Percentiles rank a stretch among this genome's conserved stretches.
These are phyloP conservation scores for Dactylellina parvicollis DNA, from an alignment of 2,329 filamentous ascomycete genomes.

Conservation along the genomic window DNA sequence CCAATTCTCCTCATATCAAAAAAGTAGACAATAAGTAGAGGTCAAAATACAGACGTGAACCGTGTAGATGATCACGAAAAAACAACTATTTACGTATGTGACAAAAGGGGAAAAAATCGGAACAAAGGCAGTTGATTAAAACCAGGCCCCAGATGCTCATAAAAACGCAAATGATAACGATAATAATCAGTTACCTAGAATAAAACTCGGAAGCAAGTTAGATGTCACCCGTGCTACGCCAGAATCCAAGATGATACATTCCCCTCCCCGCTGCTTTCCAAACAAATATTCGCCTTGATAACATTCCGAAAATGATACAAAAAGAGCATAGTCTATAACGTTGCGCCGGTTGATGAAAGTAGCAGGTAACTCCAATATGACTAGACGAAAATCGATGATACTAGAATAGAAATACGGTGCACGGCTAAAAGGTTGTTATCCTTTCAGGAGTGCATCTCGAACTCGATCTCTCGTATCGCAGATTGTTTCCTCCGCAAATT, in stretches of 20 bases:
- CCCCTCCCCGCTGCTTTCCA: neutral
- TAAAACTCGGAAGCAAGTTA: neutral
- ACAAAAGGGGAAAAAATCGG: neutral
- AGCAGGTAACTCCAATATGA: neutral
- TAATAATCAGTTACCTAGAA: neutral
- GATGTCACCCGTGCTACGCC: slow-evolving; percentile 4
- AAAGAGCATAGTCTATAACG: slow-evolving; percentile 9
- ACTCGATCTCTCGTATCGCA: slow-evolving; percentile 48
- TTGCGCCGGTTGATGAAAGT: slow-evolving; percentile 18
- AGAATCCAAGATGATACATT: neutral
- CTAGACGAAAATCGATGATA: neutral
- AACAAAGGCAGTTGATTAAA: neutral
- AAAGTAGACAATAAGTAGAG: no score
- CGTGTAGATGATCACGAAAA: no score
- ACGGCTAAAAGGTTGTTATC: neutral
- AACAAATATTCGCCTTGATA: neutral
- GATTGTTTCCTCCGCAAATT: slow-evolving; percentile 47
- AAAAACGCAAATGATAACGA: neutral
- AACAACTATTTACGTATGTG: neutral
- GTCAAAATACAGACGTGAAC: no score
- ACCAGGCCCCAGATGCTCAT: neutral
- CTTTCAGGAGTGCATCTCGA: slow-evolving; percentile 42
- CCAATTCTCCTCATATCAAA: no score
- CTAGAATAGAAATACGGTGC: neutral
- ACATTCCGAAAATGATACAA: slow-evolving; percentile 12